These are phyloP conservation scores for Heterobasidion irregulare DNA, from an alignment of 1,284 basidiomycete genomes.

Conservation along the genomic window DNA sequence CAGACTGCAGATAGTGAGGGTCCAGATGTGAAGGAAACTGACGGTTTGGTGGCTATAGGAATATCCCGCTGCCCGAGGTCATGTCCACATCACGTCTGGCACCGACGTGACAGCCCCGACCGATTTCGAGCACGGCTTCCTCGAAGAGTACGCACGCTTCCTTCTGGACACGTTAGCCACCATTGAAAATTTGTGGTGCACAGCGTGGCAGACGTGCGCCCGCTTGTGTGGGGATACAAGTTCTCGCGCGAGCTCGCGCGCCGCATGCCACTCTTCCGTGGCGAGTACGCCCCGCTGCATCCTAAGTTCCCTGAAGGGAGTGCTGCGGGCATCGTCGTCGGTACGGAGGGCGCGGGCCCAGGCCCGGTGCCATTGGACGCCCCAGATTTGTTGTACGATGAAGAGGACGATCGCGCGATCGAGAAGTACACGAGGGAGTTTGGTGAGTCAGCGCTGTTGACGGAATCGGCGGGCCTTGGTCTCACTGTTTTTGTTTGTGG, in stretches of 20 bases:
- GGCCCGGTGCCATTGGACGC: constrained; percentile 31
- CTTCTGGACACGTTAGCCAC: not conserved
- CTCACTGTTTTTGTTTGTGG: constrained; percentile 6
- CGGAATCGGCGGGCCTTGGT: not conserved
- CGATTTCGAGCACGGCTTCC: constrained; percentile 26
- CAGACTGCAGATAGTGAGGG: too few species aligned
- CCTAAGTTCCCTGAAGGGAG: constrained; percentile 42
- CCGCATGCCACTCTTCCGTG: constrained; percentile 47
- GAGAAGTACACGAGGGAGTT: constrained; percentile 31
- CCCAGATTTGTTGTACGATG: constrained; percentile 42
- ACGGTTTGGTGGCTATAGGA: not conserved
- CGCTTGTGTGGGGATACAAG: constrained; percentile 52
- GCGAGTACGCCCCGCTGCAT: constrained; percentile 36
- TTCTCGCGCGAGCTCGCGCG: constrained; percentile 46
- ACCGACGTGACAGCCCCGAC: constrained; percentile 24
- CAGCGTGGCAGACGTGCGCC: constrained; percentile 45
- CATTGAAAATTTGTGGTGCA: not conserved
- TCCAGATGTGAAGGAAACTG: not conserved
- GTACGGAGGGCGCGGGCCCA: constrained; percentile 4
- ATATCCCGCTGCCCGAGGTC: constrained; percentile 32
- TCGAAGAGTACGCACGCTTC: constrained; percentile 14
- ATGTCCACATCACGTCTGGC: constrained; percentile 33
- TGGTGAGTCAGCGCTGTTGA: constrained; percentile 15
- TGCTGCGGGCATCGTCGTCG: constrained; percentile 26
- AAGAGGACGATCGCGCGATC: constrained; percentile 44